Base-by-base conservation (phyloP, 345 rosid genomes). In the Eucalyptus marginata region DNA sequence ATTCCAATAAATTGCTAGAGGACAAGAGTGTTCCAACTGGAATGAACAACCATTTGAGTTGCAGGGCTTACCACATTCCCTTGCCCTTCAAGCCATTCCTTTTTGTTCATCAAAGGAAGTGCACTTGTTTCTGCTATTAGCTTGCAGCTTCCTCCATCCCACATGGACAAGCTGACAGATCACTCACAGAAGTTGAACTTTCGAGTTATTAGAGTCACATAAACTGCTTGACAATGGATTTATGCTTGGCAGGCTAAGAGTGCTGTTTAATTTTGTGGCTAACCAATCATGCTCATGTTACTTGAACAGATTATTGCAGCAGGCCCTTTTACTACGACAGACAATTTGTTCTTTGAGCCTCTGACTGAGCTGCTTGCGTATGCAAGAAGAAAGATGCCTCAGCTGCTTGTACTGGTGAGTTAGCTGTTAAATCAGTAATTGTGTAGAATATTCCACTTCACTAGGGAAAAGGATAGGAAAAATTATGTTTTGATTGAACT, bases 261-360 rank as follows among this genome's bases (percentile, higher is more conserved):
- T 29, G 33, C 43, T 17, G 7, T 68, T 68, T 68, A 68, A 86
- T 86, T 49, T 51, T 86, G 56, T 33, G 13, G 27, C 44, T 31
- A 24, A 51, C 20, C 44, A 25, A 13, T 86, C 33, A 10, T 66
- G 85, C 79, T 50, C 44, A 16, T 89, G 49, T 76, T 89, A 46
- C 89, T 76, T 59, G 36, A 88, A 89, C 93, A 98, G 98, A 94
- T 97, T 88, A 93, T 96, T 94, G 98, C 98, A 80, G 93, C 99
- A 27, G 99, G 98, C 71, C 99, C 99, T 88, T 98, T 96, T 92
- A 95, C 97, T 43, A 96, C 99, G 44, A 89, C 93, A 76, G 99
- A 95, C 92, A 97, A 96, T 93, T 92, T 98, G 88, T 91, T 92
- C 87, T 98, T 97, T 91, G 99, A 97, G 93, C 99, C 99, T 91